Percentiles rank a stretch among this genome's conserved stretches.
Evolutionary conservation across 2,329 filamentous ascomycete genomes (phyloP).

Genomic region (Trichoderma koningii): DNA sequence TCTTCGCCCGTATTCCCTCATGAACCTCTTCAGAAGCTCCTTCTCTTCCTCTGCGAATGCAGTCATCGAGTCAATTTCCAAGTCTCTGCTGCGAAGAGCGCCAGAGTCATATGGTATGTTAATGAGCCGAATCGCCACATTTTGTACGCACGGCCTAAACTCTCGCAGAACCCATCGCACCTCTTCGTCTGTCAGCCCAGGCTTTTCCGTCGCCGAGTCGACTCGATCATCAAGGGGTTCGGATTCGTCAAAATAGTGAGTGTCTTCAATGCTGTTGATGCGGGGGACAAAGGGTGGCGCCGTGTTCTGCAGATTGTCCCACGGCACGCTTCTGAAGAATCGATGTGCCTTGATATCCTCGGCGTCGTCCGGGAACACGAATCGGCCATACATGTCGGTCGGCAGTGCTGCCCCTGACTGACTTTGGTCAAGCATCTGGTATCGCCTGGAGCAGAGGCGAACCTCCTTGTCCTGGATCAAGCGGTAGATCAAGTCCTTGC

Average conservation of each 20-base stretch:
- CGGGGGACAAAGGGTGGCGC: constrained; percentile 79
- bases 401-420: constrained; percentile 31
- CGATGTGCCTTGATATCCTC: constrained; percentile 86
- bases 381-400: constrained; percentile 46
- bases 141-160: constrained; percentile 47
- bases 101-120: constrained; percentile 51
- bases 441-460: constrained; percentile 75
- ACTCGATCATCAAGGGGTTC: constrained; percentile 68
- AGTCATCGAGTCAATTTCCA: constrained; percentile 47
- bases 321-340: constrained; percentile 80
- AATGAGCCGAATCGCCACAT: constrained; percentile 49
- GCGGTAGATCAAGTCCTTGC: constrained; percentile 73
- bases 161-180: constrained; percentile 40
- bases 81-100: constrained; percentile 52
- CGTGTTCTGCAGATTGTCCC: constrained; percentile 71
- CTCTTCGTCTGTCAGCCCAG: constrained; percentile 37
- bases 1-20: constrained; percentile 57
- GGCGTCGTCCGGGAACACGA: constrained; percentile 81
- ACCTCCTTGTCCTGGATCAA: constrained; percentile 73
- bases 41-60: constrained; percentile 42
- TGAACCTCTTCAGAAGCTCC: constrained; percentile 52
- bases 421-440: constrained; percentile 64
- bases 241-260: constrained; percentile 88
- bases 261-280: constrained; percentile 69
- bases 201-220: constrained; percentile 47